Conservation (phyloP, 768 basidiomycete genomes). For the Trametes punicea region DNA sequence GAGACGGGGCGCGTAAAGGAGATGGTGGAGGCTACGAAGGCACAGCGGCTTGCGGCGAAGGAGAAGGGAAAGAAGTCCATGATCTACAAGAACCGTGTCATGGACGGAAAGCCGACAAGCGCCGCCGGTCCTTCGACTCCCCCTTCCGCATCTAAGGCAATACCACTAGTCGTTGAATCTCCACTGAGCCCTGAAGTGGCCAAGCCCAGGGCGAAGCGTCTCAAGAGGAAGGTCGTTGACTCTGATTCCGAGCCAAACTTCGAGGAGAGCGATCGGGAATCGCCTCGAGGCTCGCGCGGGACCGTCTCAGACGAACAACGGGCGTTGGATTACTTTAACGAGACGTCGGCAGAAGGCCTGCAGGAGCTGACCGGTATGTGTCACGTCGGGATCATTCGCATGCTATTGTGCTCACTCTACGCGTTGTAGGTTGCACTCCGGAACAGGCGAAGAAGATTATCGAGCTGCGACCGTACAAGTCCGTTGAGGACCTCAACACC, state of each 20-base stretch:
- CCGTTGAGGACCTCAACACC: conserved; percentile 65
- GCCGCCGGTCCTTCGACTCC: conserved; percentile 14
- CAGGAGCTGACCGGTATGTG: conserved; percentile 72
- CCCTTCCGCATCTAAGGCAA: conserved; percentile 25
- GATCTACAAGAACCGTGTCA: conserved; percentile 69
- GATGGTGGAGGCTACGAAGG: conserved; percentile 69
- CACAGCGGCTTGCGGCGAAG: conserved; percentile 57
- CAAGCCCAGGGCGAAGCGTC: conserved; percentile 46
- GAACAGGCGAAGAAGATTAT: conserved; percentile 83
- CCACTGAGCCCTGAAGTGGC: conserved; percentile 41
- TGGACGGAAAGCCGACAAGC: conserved; percentile 29
- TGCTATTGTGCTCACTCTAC: not conserved
- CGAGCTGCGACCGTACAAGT: conserved; percentile 74
- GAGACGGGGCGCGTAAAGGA: conserved; percentile 63
- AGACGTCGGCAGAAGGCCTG: conserved; percentile 54
- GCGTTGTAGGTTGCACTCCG: conserved; percentile 59
- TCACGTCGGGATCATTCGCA: not conserved
- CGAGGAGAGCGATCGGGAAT: conserved; percentile 46
- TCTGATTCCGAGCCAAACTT: conserved; percentile 63
- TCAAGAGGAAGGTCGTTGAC: conserved; percentile 58
- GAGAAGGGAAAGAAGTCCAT: conserved; percentile 82
- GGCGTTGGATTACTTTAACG: conserved; percentile 69
- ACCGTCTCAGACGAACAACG: conserved; percentile 39
- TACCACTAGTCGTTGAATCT: conserved; percentile 40
- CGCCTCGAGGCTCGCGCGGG: conserved; percentile 17